Percentiles rank a stretch among this genome's conserved stretches.
phyloP scores from a whole-genome alignment of 2,329 filamentous ascomycete species.

The Botryosphaeria dothidea region DNA sequence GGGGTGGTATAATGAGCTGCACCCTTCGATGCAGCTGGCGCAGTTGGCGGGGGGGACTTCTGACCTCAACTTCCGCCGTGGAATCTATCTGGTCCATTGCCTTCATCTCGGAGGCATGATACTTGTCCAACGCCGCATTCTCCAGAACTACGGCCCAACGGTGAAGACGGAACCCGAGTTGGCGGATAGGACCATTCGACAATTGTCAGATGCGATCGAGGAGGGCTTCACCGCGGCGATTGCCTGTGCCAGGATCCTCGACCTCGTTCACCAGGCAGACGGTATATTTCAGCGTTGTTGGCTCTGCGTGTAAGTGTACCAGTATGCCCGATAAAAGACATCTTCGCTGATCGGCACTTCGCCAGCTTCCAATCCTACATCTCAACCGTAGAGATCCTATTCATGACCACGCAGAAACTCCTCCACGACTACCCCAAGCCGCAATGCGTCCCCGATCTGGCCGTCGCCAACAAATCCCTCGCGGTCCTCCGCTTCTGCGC shows the following conservation, averaged over 20 bases:
- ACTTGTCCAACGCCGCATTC: constrained; percentile 23
- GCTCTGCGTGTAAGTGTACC: constrained; percentile 23
- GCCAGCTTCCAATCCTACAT: constrained; percentile 24
- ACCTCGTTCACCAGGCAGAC: constrained; percentile 21
- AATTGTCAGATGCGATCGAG: constrained; percentile 15
- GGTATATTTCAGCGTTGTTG: constrained; percentile 26
- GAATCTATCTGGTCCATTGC: constrained; percentile 26
- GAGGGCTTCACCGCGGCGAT: constrained; percentile 26
- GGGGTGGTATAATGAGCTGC: constrained; percentile 21
- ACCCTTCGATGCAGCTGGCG: constrained; percentile 23
- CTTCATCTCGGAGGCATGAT: constrained; percentile 29
- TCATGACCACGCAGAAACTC: constrained; percentile 23
- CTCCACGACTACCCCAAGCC: constrained; percentile 11
- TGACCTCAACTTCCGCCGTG: constrained; percentile 11
- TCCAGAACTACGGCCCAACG: constrained; percentile 19
- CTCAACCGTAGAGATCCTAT: constrained; percentile 23
- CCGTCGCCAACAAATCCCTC: constrained; percentile 17
- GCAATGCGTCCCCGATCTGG: constrained; percentile 19
- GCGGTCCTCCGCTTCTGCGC: constrained; percentile 21
- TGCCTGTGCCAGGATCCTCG: constrained; percentile 23
- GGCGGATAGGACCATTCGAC: neutral
- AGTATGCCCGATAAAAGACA: neutral
- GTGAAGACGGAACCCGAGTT: neutral
- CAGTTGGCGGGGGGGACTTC: neutral
- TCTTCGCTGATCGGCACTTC: too few relatives aligned